Percentiles rank a stretch among this genome's conserved stretches.
These are phyloP conservation scores for Chaetomiaceae sp. DNA, from an alignment of 2,329 filamentous ascomycete species.

Conservation along the genomic window DNA sequence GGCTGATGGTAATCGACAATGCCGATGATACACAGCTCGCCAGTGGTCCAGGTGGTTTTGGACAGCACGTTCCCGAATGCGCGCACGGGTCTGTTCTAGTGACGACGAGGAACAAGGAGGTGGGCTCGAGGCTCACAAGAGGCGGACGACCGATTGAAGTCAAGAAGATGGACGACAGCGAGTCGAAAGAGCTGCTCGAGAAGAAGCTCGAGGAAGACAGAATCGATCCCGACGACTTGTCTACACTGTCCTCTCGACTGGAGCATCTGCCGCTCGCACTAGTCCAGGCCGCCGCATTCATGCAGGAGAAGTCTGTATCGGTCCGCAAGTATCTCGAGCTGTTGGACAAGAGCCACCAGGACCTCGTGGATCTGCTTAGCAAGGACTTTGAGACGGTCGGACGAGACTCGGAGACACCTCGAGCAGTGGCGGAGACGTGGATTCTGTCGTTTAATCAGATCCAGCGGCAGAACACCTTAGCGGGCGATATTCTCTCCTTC, in stretches of 20 bases:
- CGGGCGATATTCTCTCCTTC: conserved; percentile 28
- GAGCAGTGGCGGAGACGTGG: conserved; percentile 29
- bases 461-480: conserved; percentile 21
- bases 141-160: not conserved
- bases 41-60: not conserved
- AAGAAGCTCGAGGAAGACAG: not conserved
- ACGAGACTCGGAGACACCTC: conserved; percentile 24
- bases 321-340: conserved; percentile 28
- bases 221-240: not conserved
- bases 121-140: not conserved
- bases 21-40: conserved; percentile 9
- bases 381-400: conserved; percentile 29
- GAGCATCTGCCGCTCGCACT: conserved; percentile 30
- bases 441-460: conserved; percentile 33
- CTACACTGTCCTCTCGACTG: not conserved
- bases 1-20: conserved; percentile 20
- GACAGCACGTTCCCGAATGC: not conserved
- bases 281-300: conserved; percentile 31
- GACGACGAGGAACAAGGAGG: conserved; percentile 1
- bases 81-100: not conserved
- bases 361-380: conserved; percentile 23
- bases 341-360: conserved; percentile 21
- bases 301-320: conserved; percentile 26
- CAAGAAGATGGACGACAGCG: not conserved
- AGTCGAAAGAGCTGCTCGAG: not conserved